These are phyloP conservation scores for Pyrenophora tritici-repentis DNA, from an alignment of 2,329 filamentous ascomycete genomes.

Conservation along the genomic window DNA sequence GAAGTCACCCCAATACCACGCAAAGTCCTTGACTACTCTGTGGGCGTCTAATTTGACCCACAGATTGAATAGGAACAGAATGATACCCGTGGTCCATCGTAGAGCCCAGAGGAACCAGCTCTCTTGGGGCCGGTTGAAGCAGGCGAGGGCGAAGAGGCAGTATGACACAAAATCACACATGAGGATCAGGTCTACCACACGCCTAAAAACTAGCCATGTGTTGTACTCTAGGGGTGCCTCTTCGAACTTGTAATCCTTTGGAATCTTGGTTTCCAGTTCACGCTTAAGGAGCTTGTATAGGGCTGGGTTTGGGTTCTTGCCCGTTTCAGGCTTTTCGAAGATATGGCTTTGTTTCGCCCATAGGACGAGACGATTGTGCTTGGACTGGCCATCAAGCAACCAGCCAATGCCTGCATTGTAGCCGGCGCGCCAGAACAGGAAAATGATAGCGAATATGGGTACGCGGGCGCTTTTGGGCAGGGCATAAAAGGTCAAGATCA, in stretches of 20 bases:
- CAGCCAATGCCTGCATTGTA: constrained; percentile 96
- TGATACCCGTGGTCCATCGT: constrained; percentile 79
- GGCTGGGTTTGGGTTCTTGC: constrained; percentile 79
- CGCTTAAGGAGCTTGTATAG: constrained; percentile 83
- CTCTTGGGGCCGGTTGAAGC: constrained; percentile 79
- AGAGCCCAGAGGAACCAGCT: constrained; percentile 67
- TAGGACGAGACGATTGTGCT: constrained; percentile 80
- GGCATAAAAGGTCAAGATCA: constrained; percentile 74
- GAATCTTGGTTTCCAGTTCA: constrained; percentile 94
- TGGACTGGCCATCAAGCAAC: constrained; percentile 86
- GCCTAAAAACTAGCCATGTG: constrained; percentile 95
- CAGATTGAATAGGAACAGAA: constrained; percentile 88
- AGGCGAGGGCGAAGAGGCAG: constrained; percentile 91
- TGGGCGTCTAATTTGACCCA: constrained; percentile 99
- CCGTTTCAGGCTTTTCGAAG: constrained; percentile 82
- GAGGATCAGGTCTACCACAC: constrained; percentile 92
- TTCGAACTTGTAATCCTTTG: constrained; percentile 90
- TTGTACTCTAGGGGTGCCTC: constrained; percentile 97
- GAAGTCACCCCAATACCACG: constrained; percentile 99
- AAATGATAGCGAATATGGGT: constrained; percentile 79
- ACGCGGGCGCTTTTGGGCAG: constrained; percentile 73
- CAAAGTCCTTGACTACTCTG: constrained; percentile 96
- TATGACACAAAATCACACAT: constrained; percentile 99
- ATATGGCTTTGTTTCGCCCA: constrained; percentile 87
- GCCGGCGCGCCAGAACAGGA: constrained; percentile 87